Evolutionary conservation across 129 eudicot genomes (phyloP).

Genomic region (Ambrosia trifida): DNA sequence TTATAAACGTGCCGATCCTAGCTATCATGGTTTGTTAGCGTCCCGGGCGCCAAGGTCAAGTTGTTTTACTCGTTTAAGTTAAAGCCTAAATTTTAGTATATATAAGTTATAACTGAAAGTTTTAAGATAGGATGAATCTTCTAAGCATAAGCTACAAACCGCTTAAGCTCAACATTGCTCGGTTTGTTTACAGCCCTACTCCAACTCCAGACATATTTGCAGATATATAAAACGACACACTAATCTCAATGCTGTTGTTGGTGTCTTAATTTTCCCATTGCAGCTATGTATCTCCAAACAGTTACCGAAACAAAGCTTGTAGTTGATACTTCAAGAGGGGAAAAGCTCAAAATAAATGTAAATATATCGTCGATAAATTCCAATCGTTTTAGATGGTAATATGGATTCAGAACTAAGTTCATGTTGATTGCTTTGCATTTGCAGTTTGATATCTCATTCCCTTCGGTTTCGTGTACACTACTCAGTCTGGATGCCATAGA

Average conservation of each 20-base stretch:
- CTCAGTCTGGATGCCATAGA: constrained; percentile 93
- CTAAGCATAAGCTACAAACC: no score
- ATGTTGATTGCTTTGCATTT: constrained; percentile 11
- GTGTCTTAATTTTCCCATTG: constrained; percentile 25
- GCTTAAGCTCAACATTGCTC: no score
- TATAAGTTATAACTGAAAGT: no score
- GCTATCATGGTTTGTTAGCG: no score
- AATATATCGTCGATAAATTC: background rate
- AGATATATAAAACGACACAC: no score
- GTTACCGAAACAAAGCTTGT: constrained; percentile 45
- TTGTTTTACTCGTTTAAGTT: no score
- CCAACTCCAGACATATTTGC: no score
- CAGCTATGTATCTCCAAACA: constrained; percentile 59
- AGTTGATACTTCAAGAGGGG: constrained; percentile 45
- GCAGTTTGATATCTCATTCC: constrained; percentile 98
- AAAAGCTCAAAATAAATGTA: constrained; percentile 38
- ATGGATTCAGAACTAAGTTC: constrained; percentile 19
- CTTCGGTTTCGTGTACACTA: constrained; percentile 78
- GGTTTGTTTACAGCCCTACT: no score
- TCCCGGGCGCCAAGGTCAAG: no score
- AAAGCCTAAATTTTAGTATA: no score
- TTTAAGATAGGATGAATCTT: no score
- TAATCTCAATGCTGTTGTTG: constrained; percentile 25
- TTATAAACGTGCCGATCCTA: no score
- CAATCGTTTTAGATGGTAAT: background rate